Base-by-base conservation (phyloP, 2,329 filamentous ascomycete species). In the Diaporthe humulicola region DNA sequence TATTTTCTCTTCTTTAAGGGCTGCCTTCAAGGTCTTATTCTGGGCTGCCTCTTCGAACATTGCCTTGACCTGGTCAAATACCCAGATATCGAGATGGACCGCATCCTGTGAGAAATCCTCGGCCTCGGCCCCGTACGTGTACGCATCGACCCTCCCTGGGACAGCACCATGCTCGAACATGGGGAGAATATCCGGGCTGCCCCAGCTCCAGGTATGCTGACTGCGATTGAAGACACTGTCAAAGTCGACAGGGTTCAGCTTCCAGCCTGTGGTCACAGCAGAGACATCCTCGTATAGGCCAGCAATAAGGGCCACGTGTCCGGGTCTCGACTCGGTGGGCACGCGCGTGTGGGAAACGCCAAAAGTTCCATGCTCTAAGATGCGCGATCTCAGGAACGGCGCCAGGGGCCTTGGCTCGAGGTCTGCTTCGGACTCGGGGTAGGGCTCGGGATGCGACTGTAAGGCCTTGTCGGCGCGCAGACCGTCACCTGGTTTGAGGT, bases 161-260 rank as follows among this genome's bases (percentile, higher is more conserved):
- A 94, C 92, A 33, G 97, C 96, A n/a, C 97, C 97, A 74, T 95
- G 90, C 81, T 97, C 92, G 82, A 99, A 99, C 97, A 99, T 99
- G 72, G 94, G 94, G 78, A 99, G 85, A 80, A 99, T 99, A 84
- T 99, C 97, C 1, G 97, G 97, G 81, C 96, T 98, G 2, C 97
- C 97, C 97, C 97, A 99, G 83, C 96, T 98, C 97, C 97, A 99
- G 10, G 97, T 99, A 85, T 99, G 97, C 60, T 93, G 89, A 82
- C 96, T 98, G 77, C 95, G 92, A 83, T 99, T 99, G 90, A 99
- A 99, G 15, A 99, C 95, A 81, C 96, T 98, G 86, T 99, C 97
- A 81, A 99, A 99, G 82, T 98, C 94, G 81, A 99, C 97, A 0
- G 97, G 97, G 82, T 99, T 99, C 79, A 98, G 87, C 85, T 99